Percentiles rank a stretch among this genome's conserved stretches.
These are phyloP conservation scores for Naganishia antarctica DNA, from an alignment of 768 basidiomycete genomes.

Conservation along the genomic window DNA sequence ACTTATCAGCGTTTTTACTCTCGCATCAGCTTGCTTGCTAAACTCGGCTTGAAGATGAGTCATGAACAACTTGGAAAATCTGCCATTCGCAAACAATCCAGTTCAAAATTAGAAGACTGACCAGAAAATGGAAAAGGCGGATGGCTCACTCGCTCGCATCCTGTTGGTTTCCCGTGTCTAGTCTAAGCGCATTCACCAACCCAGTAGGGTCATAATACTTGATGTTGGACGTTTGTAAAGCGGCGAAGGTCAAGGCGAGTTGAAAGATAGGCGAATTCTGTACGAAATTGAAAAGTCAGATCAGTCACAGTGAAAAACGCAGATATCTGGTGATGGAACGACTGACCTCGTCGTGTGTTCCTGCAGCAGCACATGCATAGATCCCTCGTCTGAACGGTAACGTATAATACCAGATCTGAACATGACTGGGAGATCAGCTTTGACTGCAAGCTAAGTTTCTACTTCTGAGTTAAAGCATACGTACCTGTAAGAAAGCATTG, in stretches of 20 bases:
- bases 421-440: too few relatives aligned
- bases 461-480: too few relatives aligned
- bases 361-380: slow-evolving; percentile 63
- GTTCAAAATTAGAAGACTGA: too few relatives aligned
- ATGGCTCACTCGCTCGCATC: slow-evolving; percentile 87
- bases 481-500: slow-evolving; percentile 85
- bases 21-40: slow-evolving; percentile 65
- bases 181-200: slow-evolving; percentile 75
- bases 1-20: slow-evolving; percentile 64
- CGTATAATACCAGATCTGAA: slow-evolving; percentile 90
- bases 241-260: slow-evolving; percentile 61
- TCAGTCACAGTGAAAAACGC: too few relatives aligned
- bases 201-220: slow-evolving; percentile 75
- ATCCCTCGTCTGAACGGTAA: slow-evolving; percentile 74
- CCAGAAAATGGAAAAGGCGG: slow-evolving; percentile 1
- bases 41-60: slow-evolving; percentile 81
- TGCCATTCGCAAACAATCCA: slow-evolving; percentile 46
- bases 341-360: slow-evolving; percentile 73
- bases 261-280: slow-evolving; percentile 49
- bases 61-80: slow-evolving; percentile 93
- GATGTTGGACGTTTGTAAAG: slow-evolving; percentile 68
- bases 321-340: background rate
- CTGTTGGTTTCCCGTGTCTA: slow-evolving; percentile 82
- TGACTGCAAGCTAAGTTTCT: too few relatives aligned
- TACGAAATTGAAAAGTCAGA: background rate